A percentile compares a stretch with the other conserved stretches of the same genome.
phyloP scores from a whole-genome alignment of 2,329 filamentous ascomycete species.

The Falciphora oryzae region DNA sequence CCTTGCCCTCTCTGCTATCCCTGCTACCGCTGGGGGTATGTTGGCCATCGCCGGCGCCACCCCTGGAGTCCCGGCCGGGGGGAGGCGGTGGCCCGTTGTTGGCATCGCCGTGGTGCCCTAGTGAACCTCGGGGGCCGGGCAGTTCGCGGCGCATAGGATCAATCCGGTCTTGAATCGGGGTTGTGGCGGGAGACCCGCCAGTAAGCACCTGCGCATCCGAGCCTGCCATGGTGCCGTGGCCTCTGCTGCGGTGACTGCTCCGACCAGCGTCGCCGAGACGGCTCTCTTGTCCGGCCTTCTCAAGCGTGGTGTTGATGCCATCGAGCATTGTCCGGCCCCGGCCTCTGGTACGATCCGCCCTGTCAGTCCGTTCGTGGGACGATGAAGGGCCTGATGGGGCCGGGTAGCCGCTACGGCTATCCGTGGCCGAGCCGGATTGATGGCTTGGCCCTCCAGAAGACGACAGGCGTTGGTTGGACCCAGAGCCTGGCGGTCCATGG shows the following conservation, averaged over 20 bases:
- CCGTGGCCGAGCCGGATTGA: not conserved
- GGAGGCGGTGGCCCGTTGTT: slow-evolving; percentile 12
- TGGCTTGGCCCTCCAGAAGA: not conserved
- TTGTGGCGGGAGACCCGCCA: slow-evolving; percentile 45
- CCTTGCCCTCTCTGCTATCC: slow-evolving; percentile 14
- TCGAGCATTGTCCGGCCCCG: slow-evolving; percentile 48
- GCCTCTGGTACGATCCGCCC: slow-evolving; percentile 26
- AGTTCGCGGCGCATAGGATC: slow-evolving; percentile 35
- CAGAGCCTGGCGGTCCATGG: not conserved
- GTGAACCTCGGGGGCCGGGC: not conserved
- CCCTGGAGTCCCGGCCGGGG: slow-evolving; percentile 15
- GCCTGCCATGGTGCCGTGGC: slow-evolving; percentile 39
- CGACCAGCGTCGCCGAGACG: not conserved
- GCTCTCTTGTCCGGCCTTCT: slow-evolving; percentile 9
- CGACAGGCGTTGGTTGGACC: not conserved
- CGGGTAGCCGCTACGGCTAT: slow-evolving; percentile 5
- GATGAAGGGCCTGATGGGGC: slow-evolving; percentile 28
- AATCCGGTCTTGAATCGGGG: slow-evolving; percentile 42
- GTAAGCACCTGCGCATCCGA: slow-evolving; percentile 53
- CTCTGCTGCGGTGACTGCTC: slow-evolving; percentile 27
- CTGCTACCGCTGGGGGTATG: slow-evolving; percentile 27
- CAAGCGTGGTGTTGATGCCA: slow-evolving; percentile 37
- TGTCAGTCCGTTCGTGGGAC: slow-evolving; percentile 19
- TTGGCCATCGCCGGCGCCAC: slow-evolving; percentile 29
- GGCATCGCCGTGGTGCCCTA: not conserved